Base-by-base conservation (phyloP, 345 rosid species). In the Gynandropsis gynandra region DNA sequence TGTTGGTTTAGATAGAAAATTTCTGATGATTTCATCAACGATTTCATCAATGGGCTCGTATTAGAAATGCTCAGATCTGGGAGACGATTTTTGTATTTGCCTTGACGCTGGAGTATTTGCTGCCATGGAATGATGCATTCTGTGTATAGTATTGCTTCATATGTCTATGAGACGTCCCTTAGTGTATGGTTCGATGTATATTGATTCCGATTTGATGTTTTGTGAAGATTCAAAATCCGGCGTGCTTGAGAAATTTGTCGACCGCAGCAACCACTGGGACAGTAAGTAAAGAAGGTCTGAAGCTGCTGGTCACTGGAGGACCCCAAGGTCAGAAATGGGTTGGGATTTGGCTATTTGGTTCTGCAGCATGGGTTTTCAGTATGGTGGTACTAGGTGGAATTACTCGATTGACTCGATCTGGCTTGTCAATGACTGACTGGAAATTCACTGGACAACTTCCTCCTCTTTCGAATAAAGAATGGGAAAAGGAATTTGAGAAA, bases 371-470 rank as follows among this genome's bases (percentile, higher is more conserved):
- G 95, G 93, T 87, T 24, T 87, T 87, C 58, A 92, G 81, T 55
- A 85, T 85, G 98, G 96, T 92, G 41, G 63, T 92, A 7, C 75
- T 87, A 20, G 98, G 98, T 32, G 95, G 96, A 46, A 64, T 79
- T 3, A 87, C 98, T 2, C 76, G 95, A 14, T 78, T 92, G 42
- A 87, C 95, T 5, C 76, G 95, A 18, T 92, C 95, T 33, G 97
- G 95, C 63, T 89, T 92, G 51, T 87, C 98, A 1, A 87, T 92
- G 95, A 92, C 96, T 32, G 96, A 87, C 46, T 87, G 96, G 98
- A 87, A 87, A 70, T 87, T 92, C 64, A 40, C 86, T 0, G 96
- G 96, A 10, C 57, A 70, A 32, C 87, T 87, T 52, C 96, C 95
- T 69, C 95, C 96, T 61, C 64, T 85, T 7, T 76, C 96, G 12